Conservation (phyloP, 495 filamentous ascomycete species). For the Penicillium desertorum region DNA sequence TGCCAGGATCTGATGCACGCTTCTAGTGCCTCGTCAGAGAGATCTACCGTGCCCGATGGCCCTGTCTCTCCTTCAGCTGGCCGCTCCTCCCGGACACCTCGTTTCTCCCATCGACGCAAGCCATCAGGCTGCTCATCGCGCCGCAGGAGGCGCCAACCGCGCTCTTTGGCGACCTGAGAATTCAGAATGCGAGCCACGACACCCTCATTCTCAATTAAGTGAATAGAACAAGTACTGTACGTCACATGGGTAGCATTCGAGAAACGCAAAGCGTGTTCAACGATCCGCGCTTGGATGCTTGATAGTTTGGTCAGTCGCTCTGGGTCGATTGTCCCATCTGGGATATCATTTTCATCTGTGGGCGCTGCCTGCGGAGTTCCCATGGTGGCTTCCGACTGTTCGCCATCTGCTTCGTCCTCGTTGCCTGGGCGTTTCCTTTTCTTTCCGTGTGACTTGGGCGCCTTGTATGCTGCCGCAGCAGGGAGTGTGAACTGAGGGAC, state of each 20-base stretch:
- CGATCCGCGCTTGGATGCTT: slow-evolving; percentile 70
- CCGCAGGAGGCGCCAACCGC: slow-evolving; percentile 74
- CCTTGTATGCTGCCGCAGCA: slow-evolving; percentile 15
- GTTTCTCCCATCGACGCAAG: slow-evolving; percentile 66
- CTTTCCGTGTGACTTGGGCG: slow-evolving; percentile 36
- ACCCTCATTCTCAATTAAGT: slow-evolving; percentile 81
- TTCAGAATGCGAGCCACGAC: slow-evolving; percentile 70
- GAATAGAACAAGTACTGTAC: slow-evolving; percentile 90
- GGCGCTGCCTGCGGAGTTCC: slow-evolving; percentile 20
- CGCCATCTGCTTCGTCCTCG: slow-evolving; percentile 21
- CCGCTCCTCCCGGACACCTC: slow-evolving; percentile 55
- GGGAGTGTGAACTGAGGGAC: slow-evolving; percentile 58
- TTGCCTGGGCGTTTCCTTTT: slow-evolving; percentile 44
- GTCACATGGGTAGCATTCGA: slow-evolving; percentile 73
- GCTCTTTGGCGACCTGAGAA: slow-evolving; percentile 59
- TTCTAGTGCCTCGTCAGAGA: slow-evolving; percentile 57
- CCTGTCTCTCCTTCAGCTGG: slow-evolving; percentile 11
- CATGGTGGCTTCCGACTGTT: slow-evolving; percentile 16
- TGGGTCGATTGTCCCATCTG: slow-evolving; percentile 24
- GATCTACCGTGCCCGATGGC: slow-evolving; percentile 27
- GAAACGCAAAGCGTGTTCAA: slow-evolving; percentile 82
- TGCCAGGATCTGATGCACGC: slow-evolving; percentile 80
- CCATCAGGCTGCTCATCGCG: slow-evolving; percentile 70
- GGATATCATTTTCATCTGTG: slow-evolving; percentile 40
- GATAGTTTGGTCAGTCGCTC: slow-evolving; percentile 69